Percentiles rank a stretch among this genome's conserved stretches.
phyloP scores from a whole-genome alignment of 1,284 basidiomycete species.

The Ceratobasidium sp. region DNA sequence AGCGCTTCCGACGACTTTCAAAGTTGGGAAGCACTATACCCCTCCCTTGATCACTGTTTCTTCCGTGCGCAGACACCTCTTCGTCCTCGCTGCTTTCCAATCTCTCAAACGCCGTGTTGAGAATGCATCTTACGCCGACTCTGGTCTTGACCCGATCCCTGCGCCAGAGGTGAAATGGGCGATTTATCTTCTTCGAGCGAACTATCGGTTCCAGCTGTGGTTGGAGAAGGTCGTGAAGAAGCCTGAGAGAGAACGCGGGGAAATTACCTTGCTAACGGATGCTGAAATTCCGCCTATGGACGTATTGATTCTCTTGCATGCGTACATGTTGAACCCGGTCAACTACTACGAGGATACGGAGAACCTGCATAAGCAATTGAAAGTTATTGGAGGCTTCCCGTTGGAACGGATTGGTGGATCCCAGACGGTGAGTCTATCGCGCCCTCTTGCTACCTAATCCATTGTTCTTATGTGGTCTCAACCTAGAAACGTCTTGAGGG shows the following conservation, averaged over 20 bases:
- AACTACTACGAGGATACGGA: conserved; percentile 39
- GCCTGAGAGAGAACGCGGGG: conserved; percentile 29
- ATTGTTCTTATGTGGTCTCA: not conserved
- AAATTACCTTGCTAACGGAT: conserved; percentile 32
- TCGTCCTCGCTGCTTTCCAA: conserved; percentile 43
- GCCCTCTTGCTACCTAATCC: not conserved
- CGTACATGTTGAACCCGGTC: conserved; percentile 39
- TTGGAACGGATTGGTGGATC: conserved; percentile 31
- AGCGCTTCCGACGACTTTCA: conserved; percentile 33
- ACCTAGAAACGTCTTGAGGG: conserved; percentile 19
- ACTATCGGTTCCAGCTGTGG: conserved; percentile 33
- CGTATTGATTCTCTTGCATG: conserved; percentile 33
- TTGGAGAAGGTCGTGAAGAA: conserved; percentile 32
- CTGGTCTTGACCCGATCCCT: conserved; percentile 42
- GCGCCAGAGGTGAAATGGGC: conserved; percentile 44
- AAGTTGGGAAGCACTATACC: conserved; percentile 33
- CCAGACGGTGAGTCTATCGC: conserved; percentile 10
- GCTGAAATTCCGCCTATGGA: conserved; percentile 25
- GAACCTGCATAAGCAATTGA: conserved; percentile 19
- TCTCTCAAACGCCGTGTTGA: conserved; percentile 44
- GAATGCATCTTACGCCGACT: conserved; percentile 32
- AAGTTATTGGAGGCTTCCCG: conserved; percentile 38
- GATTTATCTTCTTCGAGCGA: conserved; percentile 23
- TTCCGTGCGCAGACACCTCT: conserved; percentile 34
- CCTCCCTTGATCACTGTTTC: conserved; percentile 35